Conservation (phyloP, 2,329 filamentous ascomycete genomes). For the Chlorencoelia australis region DNA sequence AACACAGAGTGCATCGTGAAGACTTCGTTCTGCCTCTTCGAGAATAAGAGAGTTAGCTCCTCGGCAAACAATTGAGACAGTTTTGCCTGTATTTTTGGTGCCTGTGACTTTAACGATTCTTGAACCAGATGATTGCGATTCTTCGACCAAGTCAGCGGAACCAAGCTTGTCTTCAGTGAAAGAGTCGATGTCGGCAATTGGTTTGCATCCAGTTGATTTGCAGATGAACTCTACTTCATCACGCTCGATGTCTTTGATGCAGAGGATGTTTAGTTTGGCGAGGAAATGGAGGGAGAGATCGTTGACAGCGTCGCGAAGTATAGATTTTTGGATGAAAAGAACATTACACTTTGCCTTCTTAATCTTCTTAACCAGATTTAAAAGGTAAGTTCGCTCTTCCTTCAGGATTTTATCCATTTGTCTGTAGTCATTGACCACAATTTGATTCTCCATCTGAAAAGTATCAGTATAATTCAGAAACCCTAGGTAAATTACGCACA, state of each 20-base stretch:
- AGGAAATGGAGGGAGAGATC: conserved; percentile 96
- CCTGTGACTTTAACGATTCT: conserved; percentile 93
- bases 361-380: conserved; percentile 99
- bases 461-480: conserved; percentile 10
- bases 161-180: conserved; percentile 98
- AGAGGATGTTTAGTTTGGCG: conserved; percentile 90
- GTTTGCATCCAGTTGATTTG: conserved; percentile 98
- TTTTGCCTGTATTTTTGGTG: conserved; percentile 74
- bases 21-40: conserved; percentile 90
- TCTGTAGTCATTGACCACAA: conserved; percentile 97
- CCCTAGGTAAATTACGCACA: conserved; percentile 39
- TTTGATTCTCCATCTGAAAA: conserved; percentile 92
- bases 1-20: conserved; percentile 96
- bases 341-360: conserved; percentile 99
- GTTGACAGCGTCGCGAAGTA: conserved; percentile 94
- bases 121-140: conserved; percentile 76
- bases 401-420: conserved; percentile 99
- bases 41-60: conserved; percentile 91
- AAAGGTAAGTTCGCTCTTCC: conserved; percentile 93
- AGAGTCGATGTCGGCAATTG: conserved; percentile 94
- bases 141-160: conserved; percentile 85
- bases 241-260: conserved; percentile 94
- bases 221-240: conserved; percentile 99
- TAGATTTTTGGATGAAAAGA: conserved; percentile 95
- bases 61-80: conserved; percentile 86